phyloP scores from a whole-genome alignment of 306 rosid genomes.

The Acacia melanoxylon region DNA sequence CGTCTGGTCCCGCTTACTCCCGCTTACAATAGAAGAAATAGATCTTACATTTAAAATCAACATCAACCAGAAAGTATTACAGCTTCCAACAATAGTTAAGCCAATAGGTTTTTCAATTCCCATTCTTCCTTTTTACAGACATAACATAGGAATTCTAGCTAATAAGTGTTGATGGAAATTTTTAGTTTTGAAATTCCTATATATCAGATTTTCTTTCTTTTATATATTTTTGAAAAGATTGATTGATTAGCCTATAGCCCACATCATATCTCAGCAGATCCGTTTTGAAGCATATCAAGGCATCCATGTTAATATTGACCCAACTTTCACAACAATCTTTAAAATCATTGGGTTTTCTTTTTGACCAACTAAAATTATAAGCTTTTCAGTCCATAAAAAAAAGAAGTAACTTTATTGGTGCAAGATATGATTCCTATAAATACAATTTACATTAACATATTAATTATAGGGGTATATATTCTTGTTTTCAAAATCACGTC shows the following conservation, averaged over 20 bases:
- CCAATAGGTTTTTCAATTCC: no score
- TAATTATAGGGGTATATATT: background rate
- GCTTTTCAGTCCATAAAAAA: background rate
- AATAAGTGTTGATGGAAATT: no score
- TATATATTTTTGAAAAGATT: background rate
- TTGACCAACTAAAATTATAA: background rate
- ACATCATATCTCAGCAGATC: background rate
- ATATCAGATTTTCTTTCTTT: no score
- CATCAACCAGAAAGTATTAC: no score
- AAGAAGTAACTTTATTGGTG: background rate
- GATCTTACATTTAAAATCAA: no score
- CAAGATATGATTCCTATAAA: background rate
- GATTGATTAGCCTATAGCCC: background rate
- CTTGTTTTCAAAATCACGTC: background rate
- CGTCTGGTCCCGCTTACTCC: no score
- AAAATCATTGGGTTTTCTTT: background rate
- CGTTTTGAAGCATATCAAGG: background rate
- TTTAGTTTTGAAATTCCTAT: background rate
- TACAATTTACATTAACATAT: background rate
- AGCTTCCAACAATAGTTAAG: no score
- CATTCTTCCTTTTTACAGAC: background rate
- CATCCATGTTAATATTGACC: background rate
- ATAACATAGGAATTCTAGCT: background rate
- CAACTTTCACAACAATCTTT: background rate
- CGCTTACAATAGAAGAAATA: accelerated